Conservation (phyloP, 164 flowering plant genomes). For the Kingdonia uniflora region DNA sequence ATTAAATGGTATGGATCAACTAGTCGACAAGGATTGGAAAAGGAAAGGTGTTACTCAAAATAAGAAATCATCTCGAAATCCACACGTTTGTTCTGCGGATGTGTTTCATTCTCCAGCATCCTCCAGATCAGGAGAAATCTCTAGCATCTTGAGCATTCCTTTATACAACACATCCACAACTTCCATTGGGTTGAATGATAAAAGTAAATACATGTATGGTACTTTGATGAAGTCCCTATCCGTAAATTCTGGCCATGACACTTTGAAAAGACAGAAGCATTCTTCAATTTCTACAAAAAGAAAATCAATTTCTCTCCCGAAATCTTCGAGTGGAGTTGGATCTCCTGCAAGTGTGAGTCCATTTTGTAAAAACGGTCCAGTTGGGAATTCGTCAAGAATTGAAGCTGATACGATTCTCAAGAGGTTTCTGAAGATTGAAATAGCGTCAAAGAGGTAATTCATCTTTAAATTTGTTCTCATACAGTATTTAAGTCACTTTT, state of each 20-base stretch:
- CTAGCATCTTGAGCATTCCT: not conserved
- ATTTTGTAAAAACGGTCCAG: not conserved
- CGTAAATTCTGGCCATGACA: not conserved
- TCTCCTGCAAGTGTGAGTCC: conserved; percentile 4
- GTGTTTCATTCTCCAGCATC: conserved; percentile 2
- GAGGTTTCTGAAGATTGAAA: conserved; percentile 13
- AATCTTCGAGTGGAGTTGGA: conserved; percentile 1
- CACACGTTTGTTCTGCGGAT: too few species aligned
- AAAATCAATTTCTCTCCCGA: conserved; percentile 5
- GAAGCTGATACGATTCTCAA: conserved; percentile 5
- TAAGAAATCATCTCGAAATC: not conserved
- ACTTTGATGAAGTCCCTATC: not conserved
- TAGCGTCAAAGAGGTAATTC: conserved; percentile 3
- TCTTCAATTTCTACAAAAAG: not conserved
- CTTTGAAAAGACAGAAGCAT: not conserved
- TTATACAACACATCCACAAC: not conserved
- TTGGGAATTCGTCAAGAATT: not conserved
- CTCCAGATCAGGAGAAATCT: conserved; percentile 1
- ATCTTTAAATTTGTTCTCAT: conserved; percentile 7
- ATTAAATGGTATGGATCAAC: not conserved
- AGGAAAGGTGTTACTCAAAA: not conserved
- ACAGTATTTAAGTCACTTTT: not conserved
- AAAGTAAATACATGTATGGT: not conserved
- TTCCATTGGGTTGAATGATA: not conserved
- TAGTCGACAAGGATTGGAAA: not conserved